Evolutionary conservation across 1,139 yeast genomes (phyloP).

Genomic region (Blastobotrys persicus): DNA sequence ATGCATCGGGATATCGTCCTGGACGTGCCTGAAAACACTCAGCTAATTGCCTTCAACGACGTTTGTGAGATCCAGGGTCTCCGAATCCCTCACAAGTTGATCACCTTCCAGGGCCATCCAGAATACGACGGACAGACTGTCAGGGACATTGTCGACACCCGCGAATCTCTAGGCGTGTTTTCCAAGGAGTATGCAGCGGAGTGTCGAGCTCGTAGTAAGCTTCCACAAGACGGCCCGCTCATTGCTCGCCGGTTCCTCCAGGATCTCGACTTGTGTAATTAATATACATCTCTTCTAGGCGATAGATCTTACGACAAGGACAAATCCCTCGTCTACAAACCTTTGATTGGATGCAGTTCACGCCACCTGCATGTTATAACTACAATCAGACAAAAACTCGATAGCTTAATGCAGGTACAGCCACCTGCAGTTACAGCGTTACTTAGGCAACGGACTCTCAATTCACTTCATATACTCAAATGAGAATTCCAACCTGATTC

Average conservation of each 20-base stretch:
- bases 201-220: conserved; percentile 23
- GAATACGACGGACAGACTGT: conserved; percentile 56
- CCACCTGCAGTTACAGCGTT: too few relatives aligned
- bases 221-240: conserved; percentile 33
- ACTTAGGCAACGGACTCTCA: too few relatives aligned
- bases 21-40: conserved; percentile 44
- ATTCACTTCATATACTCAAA: too few relatives aligned
- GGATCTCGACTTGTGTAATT: neutral
- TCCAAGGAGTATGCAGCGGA: conserved; percentile 27
- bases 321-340: too few relatives aligned
- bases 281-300: too few relatives aligned
- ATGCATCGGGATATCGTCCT: conserved; percentile 70
- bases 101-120: conserved; percentile 89
- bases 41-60: conserved; percentile 44
- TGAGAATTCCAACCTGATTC: too few relatives aligned
- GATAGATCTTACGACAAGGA: too few relatives aligned
- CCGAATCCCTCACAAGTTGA: conserved; percentile 45
- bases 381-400: too few relatives aligned
- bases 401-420: too few relatives aligned
- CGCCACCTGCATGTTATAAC: too few relatives aligned
- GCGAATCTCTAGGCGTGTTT: conserved; percentile 25
- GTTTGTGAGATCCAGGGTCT: conserved; percentile 65
- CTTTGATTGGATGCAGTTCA: too few relatives aligned
- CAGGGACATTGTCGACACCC: conserved; percentile 26
- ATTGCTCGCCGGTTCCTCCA: conserved; percentile 35